Percentiles rank a stretch among this genome's conserved stretches.
These are phyloP conservation scores for Ochromonas danica DNA, from an alignment of 108 stramenopile genomes.

Conservation along the genomic window DNA sequence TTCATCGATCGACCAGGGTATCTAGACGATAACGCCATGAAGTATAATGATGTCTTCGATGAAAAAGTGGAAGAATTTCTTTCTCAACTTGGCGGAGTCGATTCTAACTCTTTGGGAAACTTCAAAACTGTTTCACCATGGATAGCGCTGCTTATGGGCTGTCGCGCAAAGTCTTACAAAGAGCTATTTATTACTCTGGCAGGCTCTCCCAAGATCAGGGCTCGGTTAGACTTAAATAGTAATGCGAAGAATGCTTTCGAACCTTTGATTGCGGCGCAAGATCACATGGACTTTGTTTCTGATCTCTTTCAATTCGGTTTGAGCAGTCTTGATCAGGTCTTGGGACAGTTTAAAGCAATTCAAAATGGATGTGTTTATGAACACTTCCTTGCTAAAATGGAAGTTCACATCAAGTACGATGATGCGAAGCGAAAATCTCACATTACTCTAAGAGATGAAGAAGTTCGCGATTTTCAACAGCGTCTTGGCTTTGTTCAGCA, in stretches of 20 bases:
- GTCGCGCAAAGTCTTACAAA: neutral
- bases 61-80: conserved; percentile 27
- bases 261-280: neutral
- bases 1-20: neutral
- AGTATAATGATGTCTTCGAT: neutral
- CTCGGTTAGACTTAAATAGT: neutral
- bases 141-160: neutral
- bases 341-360: conserved; percentile 1
- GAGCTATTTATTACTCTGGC: neutral
- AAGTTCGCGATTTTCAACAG: conserved; percentile 20
- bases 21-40: neutral
- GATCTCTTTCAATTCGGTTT: conserved; percentile 7
- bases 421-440: neutral
- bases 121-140: conserved; percentile 2
- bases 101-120: neutral
- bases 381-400: neutral
- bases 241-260: neutral
- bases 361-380: neutral
- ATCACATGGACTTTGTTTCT: neutral
- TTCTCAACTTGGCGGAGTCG: neutral
- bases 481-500: conserved; percentile 26
- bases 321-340: neutral
- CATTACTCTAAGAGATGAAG: neutral
- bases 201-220: neutral
- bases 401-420: neutral